Conservation (phyloP, 2,329 filamentous ascomycete genomes). For the Sarocladium kiliense region DNA sequence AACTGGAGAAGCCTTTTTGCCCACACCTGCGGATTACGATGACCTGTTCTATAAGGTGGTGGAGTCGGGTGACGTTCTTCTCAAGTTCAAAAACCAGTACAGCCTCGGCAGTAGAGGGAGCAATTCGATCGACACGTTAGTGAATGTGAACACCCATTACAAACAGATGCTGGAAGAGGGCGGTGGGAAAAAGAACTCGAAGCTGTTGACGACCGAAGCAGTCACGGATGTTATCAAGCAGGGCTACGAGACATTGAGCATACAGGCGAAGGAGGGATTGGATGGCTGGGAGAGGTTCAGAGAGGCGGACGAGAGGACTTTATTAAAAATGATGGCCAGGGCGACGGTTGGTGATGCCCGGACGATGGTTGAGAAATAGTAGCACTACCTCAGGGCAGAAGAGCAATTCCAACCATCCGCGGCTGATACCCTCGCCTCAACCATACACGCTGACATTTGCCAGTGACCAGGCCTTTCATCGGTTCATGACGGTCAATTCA, state of each 20-base stretch:
- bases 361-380: conserved; percentile 39
- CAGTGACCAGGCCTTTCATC: no score
- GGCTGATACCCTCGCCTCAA: no score
- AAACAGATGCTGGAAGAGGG: conserved; percentile 67
- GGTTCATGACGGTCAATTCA: no score
- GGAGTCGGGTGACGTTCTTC: conserved; percentile 77
- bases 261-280: conserved; percentile 80
- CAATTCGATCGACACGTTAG: conserved; percentile 77
- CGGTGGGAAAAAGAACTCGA: conserved; percentile 41
- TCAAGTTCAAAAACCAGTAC: conserved; percentile 78
- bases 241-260: conserved; percentile 90
- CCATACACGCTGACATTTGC: no score
- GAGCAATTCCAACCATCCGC: no score
- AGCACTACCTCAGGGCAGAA: no score
- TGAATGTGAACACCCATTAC: conserved; percentile 82
- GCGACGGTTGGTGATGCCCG: conserved; percentile 62
- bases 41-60: conserved; percentile 98
- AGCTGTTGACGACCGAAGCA: conserved; percentile 73
- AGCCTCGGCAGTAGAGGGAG: conserved; percentile 49
- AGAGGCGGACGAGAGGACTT: conserved; percentile 76
- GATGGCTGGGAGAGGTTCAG: conserved; percentile 83
- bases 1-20: conserved; percentile 84
- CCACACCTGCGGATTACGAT: conserved; percentile 82
- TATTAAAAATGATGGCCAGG: conserved; percentile 84
- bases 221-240: conserved; percentile 91